Conservation (phyloP, 2,329 filamentous ascomycete species). For the Ophiostoma populinum region DNA sequence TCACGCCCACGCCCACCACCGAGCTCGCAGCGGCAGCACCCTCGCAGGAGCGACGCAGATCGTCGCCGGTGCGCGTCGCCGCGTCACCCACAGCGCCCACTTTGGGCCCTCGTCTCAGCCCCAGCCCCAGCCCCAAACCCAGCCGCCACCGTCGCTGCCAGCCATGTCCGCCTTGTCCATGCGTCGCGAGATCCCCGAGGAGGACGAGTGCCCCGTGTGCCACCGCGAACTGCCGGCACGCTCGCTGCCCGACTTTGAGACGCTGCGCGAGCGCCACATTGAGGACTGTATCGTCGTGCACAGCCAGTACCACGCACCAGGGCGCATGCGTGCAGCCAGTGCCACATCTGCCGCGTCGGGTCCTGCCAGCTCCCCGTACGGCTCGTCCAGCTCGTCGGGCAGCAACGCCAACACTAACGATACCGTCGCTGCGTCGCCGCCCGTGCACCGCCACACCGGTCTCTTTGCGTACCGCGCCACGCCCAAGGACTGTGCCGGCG, state of each 20-base stretch:
- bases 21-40: constrained; percentile 2
- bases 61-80: constrained; percentile 15
- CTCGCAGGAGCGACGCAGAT: not conserved
- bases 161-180: too few species aligned
- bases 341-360: too few species aligned
- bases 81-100: too few species aligned
- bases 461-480: constrained; percentile 48
- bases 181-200: constrained; percentile 35
- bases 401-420: too few species aligned
- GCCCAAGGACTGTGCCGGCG: constrained; percentile 51
- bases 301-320: constrained; percentile 35
- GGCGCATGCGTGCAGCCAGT: too few species aligned
- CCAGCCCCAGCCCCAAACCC: constrained; percentile 7
- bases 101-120: not conserved
- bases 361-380: too few species aligned
- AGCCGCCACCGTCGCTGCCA: too few species aligned
- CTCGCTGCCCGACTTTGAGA: constrained; percentile 33
- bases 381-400: not conserved
- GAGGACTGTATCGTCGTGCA: constrained; percentile 37
- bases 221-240: constrained; percentile 50
- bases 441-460: constrained; percentile 31
- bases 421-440: not conserved
- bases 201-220: constrained; percentile 67
- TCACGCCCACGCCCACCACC: not conserved
- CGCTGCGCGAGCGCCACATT: constrained; percentile 40